These are phyloP conservation scores for Rhizopus arrhizus DNA, from an alignment of 371 early-diverging fungal species.

Conservation along the genomic window DNA sequence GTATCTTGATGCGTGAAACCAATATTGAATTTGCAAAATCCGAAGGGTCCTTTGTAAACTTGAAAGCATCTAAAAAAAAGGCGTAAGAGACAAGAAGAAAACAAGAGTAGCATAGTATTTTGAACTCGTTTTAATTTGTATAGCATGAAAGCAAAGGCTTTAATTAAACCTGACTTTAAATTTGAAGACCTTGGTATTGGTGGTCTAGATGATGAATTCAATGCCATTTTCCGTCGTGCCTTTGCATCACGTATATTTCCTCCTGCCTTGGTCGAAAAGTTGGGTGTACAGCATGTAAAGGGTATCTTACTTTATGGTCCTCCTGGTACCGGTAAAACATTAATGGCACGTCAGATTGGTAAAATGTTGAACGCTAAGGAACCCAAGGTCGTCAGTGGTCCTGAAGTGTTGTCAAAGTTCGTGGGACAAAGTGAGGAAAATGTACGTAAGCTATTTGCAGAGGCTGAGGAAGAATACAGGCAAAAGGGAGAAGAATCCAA, in stretches of 20 bases:
- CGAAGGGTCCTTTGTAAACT: slow-evolving; percentile 71
- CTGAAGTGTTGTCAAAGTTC: slow-evolving; percentile 97
- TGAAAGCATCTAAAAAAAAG: slow-evolving; percentile 66
- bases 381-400: slow-evolving; percentile 98
- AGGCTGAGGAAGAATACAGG: slow-evolving; percentile 97
- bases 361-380: slow-evolving; percentile 97
- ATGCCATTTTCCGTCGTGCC: slow-evolving; percentile 97
- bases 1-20: slow-evolving; percentile 78
- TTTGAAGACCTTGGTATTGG: slow-evolving; percentile 99
- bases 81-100: slow-evolving; percentile 39
- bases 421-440: slow-evolving; percentile 99
- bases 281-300: slow-evolving; percentile 97
- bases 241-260: slow-evolving; percentile 99
- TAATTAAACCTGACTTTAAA: slow-evolving; percentile 95
- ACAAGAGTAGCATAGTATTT: neutral
- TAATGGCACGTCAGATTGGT: slow-evolving; percentile 99
- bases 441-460: slow-evolving; percentile 96
- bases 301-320: slow-evolving; percentile 89
- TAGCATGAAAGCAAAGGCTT: slow-evolving; percentile 61
- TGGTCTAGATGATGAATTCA: slow-evolving; percentile 98
- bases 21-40: slow-evolving; percentile 70
- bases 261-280: slow-evolving; percentile 91
- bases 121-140: neutral
- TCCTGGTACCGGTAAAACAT: slow-evolving; percentile 99
- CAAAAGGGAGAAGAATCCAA: slow-evolving; percentile 92